phyloP scores from a whole-genome alignment of 2,329 filamentous ascomycete genomes.

The Chalara sp. region DNA sequence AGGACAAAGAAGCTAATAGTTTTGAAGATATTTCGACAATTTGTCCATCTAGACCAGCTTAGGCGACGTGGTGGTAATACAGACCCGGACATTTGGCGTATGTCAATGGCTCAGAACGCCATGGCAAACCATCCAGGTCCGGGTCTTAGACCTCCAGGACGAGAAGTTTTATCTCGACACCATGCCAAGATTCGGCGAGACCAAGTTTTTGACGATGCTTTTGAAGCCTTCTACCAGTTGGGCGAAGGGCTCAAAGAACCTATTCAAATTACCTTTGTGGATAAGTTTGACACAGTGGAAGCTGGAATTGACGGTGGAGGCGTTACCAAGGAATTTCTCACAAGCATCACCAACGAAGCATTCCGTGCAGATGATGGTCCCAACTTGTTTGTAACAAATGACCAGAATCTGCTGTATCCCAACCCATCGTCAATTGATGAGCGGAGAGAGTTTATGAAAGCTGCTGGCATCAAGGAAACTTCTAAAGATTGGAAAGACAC shows the following conservation, averaged over 20 bases:
- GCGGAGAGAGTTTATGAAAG: conserved; percentile 49
- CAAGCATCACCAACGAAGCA: conserved; percentile 77
- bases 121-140: conserved; percentile 1
- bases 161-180: conserved; percentile 49
- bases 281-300: conserved; percentile 79
- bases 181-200: conserved; percentile 75
- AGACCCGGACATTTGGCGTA: conserved; percentile 71
- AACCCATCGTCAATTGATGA: conserved; percentile 75
- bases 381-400: conserved; percentile 74
- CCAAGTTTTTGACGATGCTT: conserved; percentile 79
- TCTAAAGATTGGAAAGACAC: conserved; percentile 49
- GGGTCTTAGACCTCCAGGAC: conserved; percentile 12
- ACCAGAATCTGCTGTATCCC: conserved; percentile 80
- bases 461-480: conserved; percentile 43
- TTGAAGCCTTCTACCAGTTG: conserved; percentile 72
- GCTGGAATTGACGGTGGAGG: conserved; percentile 95
- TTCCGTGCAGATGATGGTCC: conserved; percentile 56
- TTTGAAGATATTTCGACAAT: conserved; percentile 75
- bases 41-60: conserved; percentile 76
- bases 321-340: conserved; percentile 95
- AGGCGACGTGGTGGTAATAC: conserved; percentile 65
- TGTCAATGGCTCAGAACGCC: conserved; percentile 43
- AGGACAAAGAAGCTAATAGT: no score
- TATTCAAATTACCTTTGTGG: conserved; percentile 93
- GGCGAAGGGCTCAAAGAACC: conserved; percentile 85